Base-by-base conservation (phyloP, 805 yeast species). In the Metschnikowia lochheadii region DNA sequence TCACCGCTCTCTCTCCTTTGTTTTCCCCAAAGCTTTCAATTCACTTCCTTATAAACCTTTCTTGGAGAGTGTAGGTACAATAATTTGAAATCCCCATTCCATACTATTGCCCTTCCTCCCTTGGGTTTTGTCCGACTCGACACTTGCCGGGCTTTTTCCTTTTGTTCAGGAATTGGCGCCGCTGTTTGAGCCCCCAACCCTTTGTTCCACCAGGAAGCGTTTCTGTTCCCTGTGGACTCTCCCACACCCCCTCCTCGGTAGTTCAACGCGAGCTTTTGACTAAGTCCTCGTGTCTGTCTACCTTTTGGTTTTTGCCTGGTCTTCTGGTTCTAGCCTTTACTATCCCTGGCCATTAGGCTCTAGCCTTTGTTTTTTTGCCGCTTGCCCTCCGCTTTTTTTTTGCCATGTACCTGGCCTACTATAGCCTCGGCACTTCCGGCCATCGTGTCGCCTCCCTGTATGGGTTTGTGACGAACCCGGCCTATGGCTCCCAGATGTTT, bases 361-460 rank as follows among this genome's bases (percentile, higher is more conserved):
- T 26, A 2, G 29, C 17, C 17, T 33, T 6, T 33, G 36, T 33
- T 33, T 33, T 6, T 17, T 18, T 18, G 20, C 17, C 17, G 15
- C 15, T 8, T 33, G 36, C 29, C 10, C 10, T 26, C 29, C 10
- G 10, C n/a, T n/a, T 26, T 15, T 40, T 26, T 15, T 40, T 10
- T 15, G 36, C 6, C 38, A 50, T 51, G 56, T 48, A 48, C 47
- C 55, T 43, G 52, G 15, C 52, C 26, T 48, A 29, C 32, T 48
- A 53, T 29, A 65, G 61, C 32, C 62, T 70, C 51, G 76, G 75
- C 32, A 65, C 73, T 14, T 64, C 72, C 2, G 75, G 75, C 56
- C 75, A 71, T 59, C 62, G 76, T 37, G 67, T 69, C 23, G 56
- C 66, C 38, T 63, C 70, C 35, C 51, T 47, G 46, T 60, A 56